Base-by-base conservation (phyloP, 495 filamentous ascomycete species). In the Aspergillus affinis region DNA sequence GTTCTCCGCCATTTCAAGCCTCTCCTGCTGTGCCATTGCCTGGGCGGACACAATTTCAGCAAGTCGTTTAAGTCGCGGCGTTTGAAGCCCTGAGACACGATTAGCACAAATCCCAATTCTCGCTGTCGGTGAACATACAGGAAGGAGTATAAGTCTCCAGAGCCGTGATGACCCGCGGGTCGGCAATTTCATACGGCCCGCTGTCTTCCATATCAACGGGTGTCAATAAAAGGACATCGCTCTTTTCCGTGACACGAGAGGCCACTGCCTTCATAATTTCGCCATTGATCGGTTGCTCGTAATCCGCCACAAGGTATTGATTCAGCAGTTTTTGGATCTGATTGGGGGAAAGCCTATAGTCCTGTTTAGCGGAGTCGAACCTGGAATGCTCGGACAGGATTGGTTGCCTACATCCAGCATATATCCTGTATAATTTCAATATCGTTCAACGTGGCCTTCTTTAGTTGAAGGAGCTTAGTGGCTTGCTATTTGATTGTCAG, bases 351-450 rank as follows among this genome's bases (percentile, higher is more conserved):
- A 99, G 87, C 91, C 90, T 91, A 57, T 21, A 54, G 30, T 54
- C 21, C 52, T 10, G 29, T 44, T 26, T 55, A 20, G 27, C 69
- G 29, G 36, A 10, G 13, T 70, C 49, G n/a, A 56, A 9, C 10
- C 46, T 10, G 17, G 6, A 41, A 18, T n/a, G 17, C 10, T 7
- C 27, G 46, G 44, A 36, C n/a, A n/a, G n/a, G n/a, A n/a, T n/a
- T n/a, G n/a, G n/a, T n/a, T n/a, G n/a, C n/a, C n/a, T n/a, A 93
- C 94, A 98, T 98, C 95, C 95, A 99, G 82, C 95, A 99, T 61
- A 99, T 99, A 71, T 99, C 95, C 80, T 99, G 95, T 60, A 99
- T 99, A 65, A 99, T 99, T 75, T 98, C 95, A 68, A 99, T 99
- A 72, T 99, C 95, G 74, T 97, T 97, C 68, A 99, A 73, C 5